Conservation (phyloP, 441 rosid species). For the Pelargonium cotyledonis region DNA sequence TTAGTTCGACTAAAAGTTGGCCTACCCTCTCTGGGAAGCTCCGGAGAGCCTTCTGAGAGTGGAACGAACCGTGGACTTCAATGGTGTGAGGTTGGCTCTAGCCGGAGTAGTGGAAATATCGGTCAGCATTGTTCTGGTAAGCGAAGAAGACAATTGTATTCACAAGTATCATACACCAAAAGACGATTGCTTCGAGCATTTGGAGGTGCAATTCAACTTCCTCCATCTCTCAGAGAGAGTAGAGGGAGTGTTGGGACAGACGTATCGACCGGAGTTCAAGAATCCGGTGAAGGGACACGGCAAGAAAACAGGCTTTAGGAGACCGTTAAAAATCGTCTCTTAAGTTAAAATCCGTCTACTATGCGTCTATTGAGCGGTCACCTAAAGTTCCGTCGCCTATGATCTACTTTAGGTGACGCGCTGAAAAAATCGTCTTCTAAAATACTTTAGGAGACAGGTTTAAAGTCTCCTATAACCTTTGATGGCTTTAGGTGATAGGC, state of each 20-base stretch:
- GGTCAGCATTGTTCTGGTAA: constrained; percentile 64
- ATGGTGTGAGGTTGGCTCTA: constrained; percentile 44
- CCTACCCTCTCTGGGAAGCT: constrained; percentile 17
- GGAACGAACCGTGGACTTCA: constrained; percentile 46
- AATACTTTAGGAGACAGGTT: no score
- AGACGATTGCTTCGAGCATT: constrained; percentile 60
- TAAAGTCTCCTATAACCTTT: no score
- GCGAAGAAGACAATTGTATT: constrained; percentile 60
- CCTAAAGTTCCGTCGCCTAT: no score
- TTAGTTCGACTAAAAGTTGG: no score
- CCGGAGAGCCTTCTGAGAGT: constrained; percentile 41
- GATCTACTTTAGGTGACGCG: no score
- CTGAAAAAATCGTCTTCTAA: no score
- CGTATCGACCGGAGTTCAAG: constrained; percentile 56
- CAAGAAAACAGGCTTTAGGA: no score
- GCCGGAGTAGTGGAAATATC: constrained; percentile 47
- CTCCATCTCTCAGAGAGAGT: constrained; percentile 47
- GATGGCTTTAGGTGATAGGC: no score
- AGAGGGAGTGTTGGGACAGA: constrained; percentile 66
- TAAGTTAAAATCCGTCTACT: no score
- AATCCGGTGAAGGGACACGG: constrained; percentile 55
- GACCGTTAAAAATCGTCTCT: no score
- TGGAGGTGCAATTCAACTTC: constrained; percentile 64
- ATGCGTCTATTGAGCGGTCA: no score
- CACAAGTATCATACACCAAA: constrained; percentile 59